Base-by-base conservation (phyloP, 805 yeast species). In the Hanseniaspora lachancei region DNA sequence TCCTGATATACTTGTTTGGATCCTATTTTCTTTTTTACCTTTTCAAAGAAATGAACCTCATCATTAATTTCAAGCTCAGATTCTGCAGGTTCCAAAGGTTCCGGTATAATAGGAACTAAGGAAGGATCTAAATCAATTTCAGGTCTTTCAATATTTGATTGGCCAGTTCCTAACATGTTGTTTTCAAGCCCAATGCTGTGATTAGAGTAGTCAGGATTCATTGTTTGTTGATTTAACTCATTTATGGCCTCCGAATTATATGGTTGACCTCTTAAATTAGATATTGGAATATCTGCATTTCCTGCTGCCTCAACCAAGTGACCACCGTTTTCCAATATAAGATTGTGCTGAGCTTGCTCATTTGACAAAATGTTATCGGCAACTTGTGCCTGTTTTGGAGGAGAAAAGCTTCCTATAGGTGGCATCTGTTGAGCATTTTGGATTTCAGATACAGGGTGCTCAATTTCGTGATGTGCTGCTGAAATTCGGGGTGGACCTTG, bases 1-100 rank as follows among this genome's bases (percentile, higher is more conserved):
- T 93, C 98, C 62, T 85, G 85, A 69, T 93, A 93, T 13, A 88
- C 79, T 67, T 85, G 95, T 66, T 88, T 89, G 67, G 86, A 88
- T 21, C 89, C 89, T 63, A 93, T 81, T 7, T 82, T 82, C 66
- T 85, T 86, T 71, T 91, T 91, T 36, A 87, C 96, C 65, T 83
- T 84, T 67, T 93, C 97, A 64, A 93, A 93, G 66, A 93, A 93
- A 8, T 82, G 76, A 40, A 93, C 80, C 68, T 93, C 98, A 63
- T 89, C 96, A 59, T 81, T 77, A 55, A 89, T 70, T 35, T 82
- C 79, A 0, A 89, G 77, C 21, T 74, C 70, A 57, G 73, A 76
- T 68, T 63, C 80, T 70, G 57, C 80, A 61, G 70, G 81, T 67
- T 59, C 82, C 18, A 84, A 78, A 2, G 96, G 95, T 64, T 88